phyloP scores from a whole-genome alignment of 2,329 filamentous ascomycete genomes.

The Fusarium neocosmosporiellum region DNA sequence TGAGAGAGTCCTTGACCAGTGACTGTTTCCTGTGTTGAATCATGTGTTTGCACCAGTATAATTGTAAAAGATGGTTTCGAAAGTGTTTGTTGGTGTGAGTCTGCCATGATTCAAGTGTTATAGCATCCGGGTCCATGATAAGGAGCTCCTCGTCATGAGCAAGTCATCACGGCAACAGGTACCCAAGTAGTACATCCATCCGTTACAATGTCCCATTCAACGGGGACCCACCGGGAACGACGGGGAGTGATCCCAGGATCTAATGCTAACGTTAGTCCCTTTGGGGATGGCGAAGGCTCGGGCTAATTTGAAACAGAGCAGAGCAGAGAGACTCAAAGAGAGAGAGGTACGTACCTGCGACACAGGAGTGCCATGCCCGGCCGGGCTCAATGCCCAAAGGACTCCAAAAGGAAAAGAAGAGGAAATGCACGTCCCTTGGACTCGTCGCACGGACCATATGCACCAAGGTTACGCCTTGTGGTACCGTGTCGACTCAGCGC shows the following conservation, averaged over 20 bases:
- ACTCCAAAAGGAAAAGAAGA: not conserved
- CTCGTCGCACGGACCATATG: conserved; percentile 31
- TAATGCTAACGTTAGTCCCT: conserved; percentile 15
- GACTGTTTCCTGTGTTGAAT: not conserved
- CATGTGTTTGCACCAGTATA: not conserved
- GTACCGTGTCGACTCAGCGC: conserved; percentile 23
- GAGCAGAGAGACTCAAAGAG: not conserved
- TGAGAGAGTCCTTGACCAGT: conserved; percentile 23
- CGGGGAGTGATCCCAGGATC: conserved; percentile 18
- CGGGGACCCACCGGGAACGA: conserved; percentile 21
- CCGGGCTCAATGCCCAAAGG: conserved; percentile 27
- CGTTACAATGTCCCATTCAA: not conserved
- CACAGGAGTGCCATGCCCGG: not conserved
- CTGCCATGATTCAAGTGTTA: conserved; percentile 16
- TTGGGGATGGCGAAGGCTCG: conserved; percentile 29
- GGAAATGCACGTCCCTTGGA: conserved; percentile 30
- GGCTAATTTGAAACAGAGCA: conserved; percentile 45
- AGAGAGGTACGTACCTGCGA: not conserved
- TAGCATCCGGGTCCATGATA: not conserved
- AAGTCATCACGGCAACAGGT: not conserved
- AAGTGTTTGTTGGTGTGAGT: too few species aligned
- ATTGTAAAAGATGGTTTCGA: conserved; percentile 24
- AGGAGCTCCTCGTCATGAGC: conserved; percentile 4
- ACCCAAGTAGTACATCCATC: not conserved
- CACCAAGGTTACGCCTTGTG: conserved; percentile 13